Base-by-base conservation (phyloP, 169 alveolate genomes). In the Plasmodium falciparum region DNA sequence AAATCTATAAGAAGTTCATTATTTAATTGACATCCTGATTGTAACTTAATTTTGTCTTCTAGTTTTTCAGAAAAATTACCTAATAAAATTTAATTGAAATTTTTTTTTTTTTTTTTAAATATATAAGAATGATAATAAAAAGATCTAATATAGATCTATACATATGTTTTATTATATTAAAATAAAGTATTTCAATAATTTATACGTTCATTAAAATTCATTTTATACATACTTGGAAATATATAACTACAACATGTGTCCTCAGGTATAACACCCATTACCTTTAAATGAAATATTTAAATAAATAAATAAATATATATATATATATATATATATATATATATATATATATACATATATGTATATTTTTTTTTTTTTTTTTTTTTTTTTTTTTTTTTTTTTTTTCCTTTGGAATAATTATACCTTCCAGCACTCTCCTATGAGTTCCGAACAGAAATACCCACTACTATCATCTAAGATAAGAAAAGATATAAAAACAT, bases 371-470 rank as follows among this genome's bases (percentile, higher is more conserved):
- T n/a, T n/a, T n/a, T n/a, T n/a, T n/a, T n/a, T n/a, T n/a, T n/a
- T n/a, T n/a, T n/a, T n/a, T 9, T 52, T 26, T 24, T 17, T 22
- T 12, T 1, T 20, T 39, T 29, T n/a, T 0, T 47, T 47, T 26
- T 45, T 62, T 39, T 20, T 62, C 49, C 49, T 75, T 24, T 22
- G 45, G 63, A 11, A 20, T 45, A 47, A 26, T 29, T 26, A 6
- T 65, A 65, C 89, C 70, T 76, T 76, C 89, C 89, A 76, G 43
- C 89, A 76, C 26, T 76, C 89, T 47, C 76, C 89, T 76, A 76
- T 76, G 24, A 76, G 29, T 29, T 76, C 89, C 43, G 89, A 76
- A 72, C 89, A 76, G 45, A 76, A 76, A 63, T 76, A 76, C 17
- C 89, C 75, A 12, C 39, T 43, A 22, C 47, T 54, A 43, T 63